Evolutionary conservation across 495 filamentous ascomycete genomes (phyloP).

Genomic region (Aspergillus heteromorphus): DNA sequence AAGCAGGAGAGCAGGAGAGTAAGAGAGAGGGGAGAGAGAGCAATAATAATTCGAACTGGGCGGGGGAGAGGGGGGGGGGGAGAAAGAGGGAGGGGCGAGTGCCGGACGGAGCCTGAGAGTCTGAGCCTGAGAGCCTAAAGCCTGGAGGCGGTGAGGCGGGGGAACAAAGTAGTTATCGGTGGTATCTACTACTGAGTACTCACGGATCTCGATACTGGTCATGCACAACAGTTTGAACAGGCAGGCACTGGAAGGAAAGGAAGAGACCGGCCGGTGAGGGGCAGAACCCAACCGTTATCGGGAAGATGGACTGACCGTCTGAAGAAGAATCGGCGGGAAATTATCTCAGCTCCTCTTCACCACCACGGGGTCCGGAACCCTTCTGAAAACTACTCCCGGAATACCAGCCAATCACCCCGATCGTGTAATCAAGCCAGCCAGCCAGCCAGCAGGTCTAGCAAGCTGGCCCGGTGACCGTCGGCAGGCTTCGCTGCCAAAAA

Average conservation of each 20-base stretch:
- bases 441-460: neutral
- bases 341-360: neutral
- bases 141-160: slow-evolving; percentile 1
- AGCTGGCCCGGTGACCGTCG: slow-evolving; percentile 2
- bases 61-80: slow-evolving; percentile 12
- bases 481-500: neutral
- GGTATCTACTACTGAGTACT: too few relatives aligned
- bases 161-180: neutral
- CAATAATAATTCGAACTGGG: slow-evolving; percentile 20
- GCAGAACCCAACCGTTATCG: neutral
- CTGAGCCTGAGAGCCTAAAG: neutral
- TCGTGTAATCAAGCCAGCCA: neutral
- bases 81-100: neutral
- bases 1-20: slow-evolving; percentile 13
- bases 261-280: too few relatives aligned
- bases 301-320: neutral
- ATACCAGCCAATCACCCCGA: neutral
- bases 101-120: neutral
- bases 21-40: slow-evolving; percentile 27
- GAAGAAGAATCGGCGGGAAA: neutral
- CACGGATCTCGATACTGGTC: too few relatives aligned
- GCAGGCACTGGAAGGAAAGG: neutral
- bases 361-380: neutral
- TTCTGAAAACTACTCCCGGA: neutral
- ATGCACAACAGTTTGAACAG: too few relatives aligned